Evolutionary conservation across 1,284 basidiomycete genomes (phyloP).

Genomic region (Boletellus deceptivus): DNA sequence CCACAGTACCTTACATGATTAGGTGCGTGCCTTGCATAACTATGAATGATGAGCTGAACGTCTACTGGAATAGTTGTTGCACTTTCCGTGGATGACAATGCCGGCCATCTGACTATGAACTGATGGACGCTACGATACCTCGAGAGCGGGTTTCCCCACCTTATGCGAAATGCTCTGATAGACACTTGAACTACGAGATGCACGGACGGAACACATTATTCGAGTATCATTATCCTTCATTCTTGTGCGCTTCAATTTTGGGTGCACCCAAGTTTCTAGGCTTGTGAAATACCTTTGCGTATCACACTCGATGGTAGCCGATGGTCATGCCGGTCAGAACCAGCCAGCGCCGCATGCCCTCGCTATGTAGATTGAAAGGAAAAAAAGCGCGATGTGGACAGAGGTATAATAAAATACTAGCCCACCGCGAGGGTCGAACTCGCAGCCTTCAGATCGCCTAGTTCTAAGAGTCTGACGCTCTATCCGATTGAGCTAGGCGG

Average conservation of each 20-base stretch:
- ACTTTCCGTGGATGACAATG: conserved; percentile 64
- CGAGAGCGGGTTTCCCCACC: conserved; percentile 3
- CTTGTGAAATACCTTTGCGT: no score
- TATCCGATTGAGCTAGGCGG: conserved; percentile 86
- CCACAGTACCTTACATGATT: conserved; percentile 70
- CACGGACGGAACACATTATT: conserved; percentile 17
- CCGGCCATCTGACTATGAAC: conserved; percentile 22
- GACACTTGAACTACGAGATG: conserved; percentile 9
- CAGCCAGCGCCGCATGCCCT: not conserved
- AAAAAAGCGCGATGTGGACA: not conserved
- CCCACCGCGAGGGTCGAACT: conserved; percentile 91
- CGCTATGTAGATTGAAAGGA: not conserved
- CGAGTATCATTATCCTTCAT: conserved; percentile 24
- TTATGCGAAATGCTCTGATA: conserved; percentile 6
- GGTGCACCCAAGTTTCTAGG: not conserved
- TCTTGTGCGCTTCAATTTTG: not conserved
- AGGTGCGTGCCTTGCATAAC: conserved; percentile 41
- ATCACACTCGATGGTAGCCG: no score
- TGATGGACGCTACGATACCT: conserved; percentile 21
- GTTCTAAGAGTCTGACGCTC: conserved; percentile 72
- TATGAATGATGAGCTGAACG: conserved; percentile 9
- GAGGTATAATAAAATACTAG: conserved; percentile 39
- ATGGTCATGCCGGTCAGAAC: no score
- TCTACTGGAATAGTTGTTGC: conserved; percentile 48
- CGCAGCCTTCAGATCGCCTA: conserved; percentile 78